Base-by-base conservation (phyloP, 768 basidiomycete genomes). In the Lactarius trivialis region DNA sequence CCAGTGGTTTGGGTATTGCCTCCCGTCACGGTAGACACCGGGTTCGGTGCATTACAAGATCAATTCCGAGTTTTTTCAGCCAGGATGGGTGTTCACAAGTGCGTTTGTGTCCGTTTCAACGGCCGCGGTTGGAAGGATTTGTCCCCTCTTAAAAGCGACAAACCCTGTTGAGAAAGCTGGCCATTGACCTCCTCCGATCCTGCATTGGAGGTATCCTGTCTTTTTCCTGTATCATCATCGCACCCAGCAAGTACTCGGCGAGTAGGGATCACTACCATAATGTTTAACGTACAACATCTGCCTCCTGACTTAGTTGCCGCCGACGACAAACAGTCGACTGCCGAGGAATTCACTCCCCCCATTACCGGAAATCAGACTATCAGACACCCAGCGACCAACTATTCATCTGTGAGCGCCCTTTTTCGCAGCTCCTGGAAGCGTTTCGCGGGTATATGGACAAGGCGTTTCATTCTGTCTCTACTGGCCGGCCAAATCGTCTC, bases 401-500 rank as follows among this genome's bases (percentile, higher is more conserved):
- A 83, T 68, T 79, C 80, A 11, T 89, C 89, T n/a, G 68, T 75
- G 3, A 48, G 55, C 8, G 82, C 81, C 8, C 87, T 91, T 68
- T 64, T 69, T 9, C 57, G 33, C 37, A 91, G 86, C 65, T 69
- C 85, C 43, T 79, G 76, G 67, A 73, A 73, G 14, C 80, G 91
- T 41, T 88, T 88, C 78, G 80, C 73, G 68, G 90, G 89, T 69
- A 67, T 93, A 6, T 93, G 90, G 89, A 91, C 91, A 14, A 79
- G 76, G 58, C 82, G 84, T 11, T 92, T 93, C 73, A 71, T 82
- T 8, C 76, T 88, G 30, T 82, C 87, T 24, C 71, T 93, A 32
- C 58, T 92, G 24, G 85, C 88, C 2, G 92, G 91, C 11, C 91
- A 94, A 72, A 72, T 93, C 32, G 85, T 93, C 36, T 92, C 91